Evolutionary conservation across 169 alveolate genomes (phyloP), one percentile per base, ranked within the genome.

Genomic region (Plasmodium fragile): DNA sequence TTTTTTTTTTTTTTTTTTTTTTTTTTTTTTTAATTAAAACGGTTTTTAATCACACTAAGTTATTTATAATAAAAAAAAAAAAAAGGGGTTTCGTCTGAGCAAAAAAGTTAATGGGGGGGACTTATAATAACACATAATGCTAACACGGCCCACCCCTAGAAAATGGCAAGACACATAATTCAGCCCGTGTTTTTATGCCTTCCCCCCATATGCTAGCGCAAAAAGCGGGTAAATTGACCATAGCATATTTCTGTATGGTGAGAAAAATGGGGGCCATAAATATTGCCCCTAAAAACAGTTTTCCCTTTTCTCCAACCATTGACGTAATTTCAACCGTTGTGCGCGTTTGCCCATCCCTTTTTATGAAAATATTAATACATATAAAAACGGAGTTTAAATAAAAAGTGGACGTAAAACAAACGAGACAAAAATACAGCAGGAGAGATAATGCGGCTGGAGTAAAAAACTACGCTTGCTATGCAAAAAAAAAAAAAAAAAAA

Each of bases 1-100:
- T 39, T 41, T 36, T 77, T 77, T 39, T 39, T 39, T 77, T 77
- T 34, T 39, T 39, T 77, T 77, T 77, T 77, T 77, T 77, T 77
- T 77, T 77, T 39, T 34, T 77, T 77, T 77, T 77, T 77, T 77
- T 10, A 22, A 77, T 22, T 77, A 11, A 41, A 32, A 77, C 16
- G 28, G 52, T 77, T 77, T 77, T 77, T 77, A 77, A 77, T 36
- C 25, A 22, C 22, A 34, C 43, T 41, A 36, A 41, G 30, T 34
- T 65, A 5, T 65, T 65, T 65, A 65, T 65, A 34, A 65, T n/a
- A 65, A 65, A 25, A 65, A 59, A 59, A 65, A 25, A 65, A 22
- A 65, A 25, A 65, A 65, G 18, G 3, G 41, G 43, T 34, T 36
- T 78, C 53, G 28, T 59, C 22, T 59, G 18, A 22, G 34, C 18